phyloP scores from a whole-genome alignment of 495 filamentous ascomycete genomes.

The Neurospora sp. region DNA sequence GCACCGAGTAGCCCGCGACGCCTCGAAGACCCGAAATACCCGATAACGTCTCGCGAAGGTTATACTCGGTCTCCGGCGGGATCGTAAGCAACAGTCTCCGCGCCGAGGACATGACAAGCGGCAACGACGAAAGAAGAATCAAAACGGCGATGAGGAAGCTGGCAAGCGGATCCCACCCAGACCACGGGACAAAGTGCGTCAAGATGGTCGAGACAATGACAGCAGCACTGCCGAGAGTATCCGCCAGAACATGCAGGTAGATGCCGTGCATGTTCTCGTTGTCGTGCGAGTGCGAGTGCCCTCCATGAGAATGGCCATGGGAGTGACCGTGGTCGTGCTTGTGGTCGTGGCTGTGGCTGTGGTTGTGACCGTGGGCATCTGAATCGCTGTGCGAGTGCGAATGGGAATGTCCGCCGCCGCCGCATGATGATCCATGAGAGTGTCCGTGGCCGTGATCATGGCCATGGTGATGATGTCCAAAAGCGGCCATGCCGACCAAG shows the following conservation, averaged over 20 bases:
- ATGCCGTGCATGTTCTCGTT: constrained; percentile 99
- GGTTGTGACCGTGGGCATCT: constrained; percentile 28
- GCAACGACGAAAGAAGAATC: constrained; percentile 81
- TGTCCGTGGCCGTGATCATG: constrained; percentile 52
- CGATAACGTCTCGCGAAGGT: constrained; percentile 70
- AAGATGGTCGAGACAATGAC: constrained; percentile 88
- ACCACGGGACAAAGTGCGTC: constrained; percentile 77
- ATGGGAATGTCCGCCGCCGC: constrained; percentile 33
- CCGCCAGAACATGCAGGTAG: constrained; percentile 89
- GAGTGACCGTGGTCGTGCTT: constrained; percentile 21
- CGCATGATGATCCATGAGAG: constrained; percentile 15
- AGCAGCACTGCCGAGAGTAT: constrained; percentile 87
- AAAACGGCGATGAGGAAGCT: constrained; percentile 88
- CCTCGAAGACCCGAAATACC: constrained; percentile 75
- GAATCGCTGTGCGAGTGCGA: constrained; percentile 49
- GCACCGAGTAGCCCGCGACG: constrained; percentile 75
- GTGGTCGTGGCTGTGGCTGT: constrained; percentile 17
- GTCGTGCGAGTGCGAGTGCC: constrained; percentile 49
- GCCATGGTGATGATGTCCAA: constrained; percentile 61
- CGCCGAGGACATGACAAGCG: constrained; percentile 77
- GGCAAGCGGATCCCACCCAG: constrained; percentile 91
- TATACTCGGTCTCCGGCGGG: constrained; percentile 80
- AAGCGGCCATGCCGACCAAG: constrained; percentile 80
- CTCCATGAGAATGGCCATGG: constrained; percentile 28
- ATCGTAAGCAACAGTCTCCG: constrained; percentile 72